These are phyloP conservation scores for Entelexis paramagnoliae DNA, from an alignment of 1,139 yeast species.

Conservation along the genomic window DNA sequence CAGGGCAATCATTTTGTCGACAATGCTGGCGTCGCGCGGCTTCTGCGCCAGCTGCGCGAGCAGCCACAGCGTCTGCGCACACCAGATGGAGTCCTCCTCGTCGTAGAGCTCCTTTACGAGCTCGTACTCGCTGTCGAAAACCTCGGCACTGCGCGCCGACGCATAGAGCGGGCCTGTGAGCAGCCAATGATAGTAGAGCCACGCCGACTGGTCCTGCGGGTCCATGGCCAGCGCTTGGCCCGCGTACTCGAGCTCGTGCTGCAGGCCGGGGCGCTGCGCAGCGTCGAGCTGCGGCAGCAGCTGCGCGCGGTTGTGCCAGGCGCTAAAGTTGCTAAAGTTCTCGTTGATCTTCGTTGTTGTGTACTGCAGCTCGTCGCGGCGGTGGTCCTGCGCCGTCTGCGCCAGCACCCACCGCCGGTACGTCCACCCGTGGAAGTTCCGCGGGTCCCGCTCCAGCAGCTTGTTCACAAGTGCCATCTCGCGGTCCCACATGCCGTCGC, in stretches of 20 bases:
- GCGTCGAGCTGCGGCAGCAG: conserved; percentile 8
- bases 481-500: conserved; percentile 47
- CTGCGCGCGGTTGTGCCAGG: conserved; percentile 86
- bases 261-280: conserved; percentile 34
- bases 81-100: conserved; percentile 35
- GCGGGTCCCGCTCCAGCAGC: conserved; percentile 57
- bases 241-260: conserved; percentile 54
- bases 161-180: conserved; percentile 43
- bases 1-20: conserved; percentile 41
- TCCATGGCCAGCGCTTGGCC: conserved; percentile 86
- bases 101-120: conserved; percentile 32
- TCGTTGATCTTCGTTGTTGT: conserved; percentile 69
- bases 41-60: conserved; percentile 52
- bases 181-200: conserved; percentile 85
- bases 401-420: conserved; percentile 64
- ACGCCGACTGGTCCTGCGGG: conserved; percentile 85
- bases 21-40: conserved; percentile 37
- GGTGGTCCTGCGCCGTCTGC: neutral
- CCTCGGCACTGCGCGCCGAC: conserved; percentile 22
- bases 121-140: conserved; percentile 29
- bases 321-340: conserved; percentile 85
- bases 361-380: conserved; percentile 51
- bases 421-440: conserved; percentile 96
- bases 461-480: conserved; percentile 64
- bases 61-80: conserved; percentile 34